Base-by-base conservation (phyloP, 345 rosid genomes). In the Hibiscus syriacus region DNA sequence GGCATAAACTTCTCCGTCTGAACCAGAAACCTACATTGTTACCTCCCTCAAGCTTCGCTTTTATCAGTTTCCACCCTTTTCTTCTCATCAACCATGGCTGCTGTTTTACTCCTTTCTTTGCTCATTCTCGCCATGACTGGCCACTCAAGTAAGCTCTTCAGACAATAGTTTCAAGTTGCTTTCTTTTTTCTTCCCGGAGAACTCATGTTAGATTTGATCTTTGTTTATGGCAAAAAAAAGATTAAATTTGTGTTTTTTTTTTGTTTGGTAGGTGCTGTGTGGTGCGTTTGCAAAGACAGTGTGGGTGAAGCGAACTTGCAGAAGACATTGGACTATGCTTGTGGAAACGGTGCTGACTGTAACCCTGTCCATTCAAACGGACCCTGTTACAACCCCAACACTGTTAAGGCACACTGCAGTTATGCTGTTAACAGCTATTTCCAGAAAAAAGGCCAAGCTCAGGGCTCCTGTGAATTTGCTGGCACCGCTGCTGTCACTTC, bases 281-380 rank as follows among this genome's bases (percentile, higher is more conserved):
- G 97, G 97, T 94, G 99, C 73, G 87, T 87, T 43, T 94, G 97
- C 88, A 94, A 87, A 70, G 85, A 81, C 1, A 84, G 81, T 17
- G 20, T 74, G 78, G 34, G 80, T 66, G 90, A 87, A 30, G 0
- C 84, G 38, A 82, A n/a, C n/a, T 73, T 91, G 55, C 99, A 94
- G 74, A 79, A 77, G 69, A 77, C 96, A 6, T 55, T 94, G 75
- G 99, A 94, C 81, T 94, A 86, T 72, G 98, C 99, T 0, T 94
- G 99, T 75, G 95, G 99, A 20, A 86, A 89, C 65, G 99, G 99
- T 13, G 98, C 99, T 30, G 99, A 94, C 75, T 94, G 99, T 73
- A 66, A 36, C 67, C 96, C 95, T 29, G 57, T 75, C 74, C 86
- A 84, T 66, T 60, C 78, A 49, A 85, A 70, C 26, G 90, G 86